Base-by-base conservation (phyloP, 345 rosid genomes). In the Acer saccharum region DNA sequence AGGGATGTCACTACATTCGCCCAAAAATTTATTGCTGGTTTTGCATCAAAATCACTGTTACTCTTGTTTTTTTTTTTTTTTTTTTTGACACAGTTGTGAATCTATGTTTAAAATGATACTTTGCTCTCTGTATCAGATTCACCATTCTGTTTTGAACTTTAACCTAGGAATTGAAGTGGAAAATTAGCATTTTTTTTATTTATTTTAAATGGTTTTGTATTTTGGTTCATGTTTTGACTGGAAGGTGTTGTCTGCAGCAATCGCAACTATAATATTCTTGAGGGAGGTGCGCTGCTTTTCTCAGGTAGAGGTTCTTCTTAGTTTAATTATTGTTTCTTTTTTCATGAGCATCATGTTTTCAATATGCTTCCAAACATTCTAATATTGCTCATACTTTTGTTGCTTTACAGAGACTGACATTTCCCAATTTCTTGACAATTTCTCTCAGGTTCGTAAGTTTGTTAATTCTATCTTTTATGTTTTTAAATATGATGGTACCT, bases 261-360 rank as follows among this genome's bases (percentile, higher is more conserved):
- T 96, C 52, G 89, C 93, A 29, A 83, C 90, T 52, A 29, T 94
- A 69, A 65, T 96, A 81, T 89, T 90, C 80, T 81, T 94, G 21
- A 87, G 97, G 85, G 97, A 92, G 86, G 74, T 86, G 60, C 48
- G 82, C 76, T 50, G 83, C 73, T 83, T 92, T 60, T 76, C 75
- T 82, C 87, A 81, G 97, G 99, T 91, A 82, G 39, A 64, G 18
- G 4, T 60, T 70, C 39, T 70, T 66, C 69, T 14, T 55, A 7
- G 65, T n/a, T 60, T 72, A 73, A 4, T 61, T 60, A 10, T 52
- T 75, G 43, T 58, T 43, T 14, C 27, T 72, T 61, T 23, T 1
- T 39, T n/a, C 13, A 16, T 3, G 11, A 20, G 20, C 23, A 0
- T n/a, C 2, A 0, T 20, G 29, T 16, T 48, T 43, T 62, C 65